Conservation (phyloP, 192 early-diverging fungal genomes). For the Gryganskiella cystojenkinii region DNA sequence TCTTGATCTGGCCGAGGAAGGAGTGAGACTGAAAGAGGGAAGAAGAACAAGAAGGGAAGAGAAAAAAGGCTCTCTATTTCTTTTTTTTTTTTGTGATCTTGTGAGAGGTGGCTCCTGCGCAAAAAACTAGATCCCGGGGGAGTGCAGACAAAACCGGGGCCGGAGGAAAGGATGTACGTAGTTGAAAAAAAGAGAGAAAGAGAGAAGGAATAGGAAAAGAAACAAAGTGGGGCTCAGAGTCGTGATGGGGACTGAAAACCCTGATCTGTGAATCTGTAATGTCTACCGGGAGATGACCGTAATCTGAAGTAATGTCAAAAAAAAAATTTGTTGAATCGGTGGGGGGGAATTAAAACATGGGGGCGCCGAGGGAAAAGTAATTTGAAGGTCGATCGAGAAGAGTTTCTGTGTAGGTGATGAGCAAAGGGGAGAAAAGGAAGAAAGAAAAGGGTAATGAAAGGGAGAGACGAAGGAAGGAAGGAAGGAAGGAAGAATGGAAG, state of each 20-base stretch:
- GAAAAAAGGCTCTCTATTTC: not conserved
- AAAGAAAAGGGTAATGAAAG: not conserved
- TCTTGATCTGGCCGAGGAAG: not conserved
- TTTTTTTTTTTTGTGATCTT: too few species aligned
- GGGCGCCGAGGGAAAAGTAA: too few species aligned
- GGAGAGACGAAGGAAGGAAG: not conserved
- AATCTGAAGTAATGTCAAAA: too few species aligned
- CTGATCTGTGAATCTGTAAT: too few species aligned
- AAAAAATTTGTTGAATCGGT: too few species aligned
- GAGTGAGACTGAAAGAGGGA: not conserved
- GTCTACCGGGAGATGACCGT: not conserved
- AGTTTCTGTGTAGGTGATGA: not conserved
- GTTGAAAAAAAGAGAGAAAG: not conserved
- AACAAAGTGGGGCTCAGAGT: not conserved
- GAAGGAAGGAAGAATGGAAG: not conserved
- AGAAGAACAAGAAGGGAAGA: not conserved
- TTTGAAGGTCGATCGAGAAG: not conserved
- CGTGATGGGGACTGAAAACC: too few species aligned
- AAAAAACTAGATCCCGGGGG: not conserved
- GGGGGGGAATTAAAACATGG: too few species aligned
- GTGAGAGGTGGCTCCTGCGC: not conserved
- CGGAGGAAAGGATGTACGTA: not conserved
- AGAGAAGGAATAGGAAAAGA: not conserved
- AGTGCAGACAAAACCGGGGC: not conserved
- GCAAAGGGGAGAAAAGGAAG: not conserved